Evolutionary conservation across 163 green algal species (phyloP).

Genomic region (Trebouxia gelatinosa): DNA sequence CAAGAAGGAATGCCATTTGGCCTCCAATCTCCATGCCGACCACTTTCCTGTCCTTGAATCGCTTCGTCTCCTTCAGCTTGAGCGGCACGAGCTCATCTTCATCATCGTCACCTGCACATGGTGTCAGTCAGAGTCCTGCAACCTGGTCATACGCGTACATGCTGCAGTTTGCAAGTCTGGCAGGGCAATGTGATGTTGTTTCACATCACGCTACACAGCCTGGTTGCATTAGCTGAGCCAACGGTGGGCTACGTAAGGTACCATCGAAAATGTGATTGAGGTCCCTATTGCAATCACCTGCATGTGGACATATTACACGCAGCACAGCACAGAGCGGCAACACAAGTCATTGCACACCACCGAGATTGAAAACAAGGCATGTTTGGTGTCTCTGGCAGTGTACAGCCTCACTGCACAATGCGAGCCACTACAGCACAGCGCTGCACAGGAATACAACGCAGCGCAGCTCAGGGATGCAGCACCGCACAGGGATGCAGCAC

Average conservation of each 20-base stretch:
- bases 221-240: background rate
- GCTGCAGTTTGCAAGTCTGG: too few species aligned
- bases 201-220: too few species aligned
- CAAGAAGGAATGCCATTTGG: constrained; percentile 34
- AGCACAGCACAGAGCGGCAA: too few species aligned
- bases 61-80: constrained; percentile 37
- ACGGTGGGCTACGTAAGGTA: background rate
- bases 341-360: too few species aligned
- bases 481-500: background rate
- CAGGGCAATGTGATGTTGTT: too few species aligned
- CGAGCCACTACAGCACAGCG: too few species aligned
- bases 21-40: constrained; percentile 33
- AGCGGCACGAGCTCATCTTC: constrained; percentile 23
- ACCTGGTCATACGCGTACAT: background rate
- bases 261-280: background rate
- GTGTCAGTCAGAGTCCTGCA: background rate
- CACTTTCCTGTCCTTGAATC: constrained; percentile 32
- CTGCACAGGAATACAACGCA: background rate
- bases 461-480: background rate
- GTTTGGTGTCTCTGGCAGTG: too few species aligned
- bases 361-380: too few species aligned
- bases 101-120: constrained; percentile 31
- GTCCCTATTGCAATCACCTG: too few species aligned
- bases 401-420: too few species aligned
- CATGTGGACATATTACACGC: too few species aligned